Percentiles rank a stretch among this genome's conserved stretches.
Conservation (phyloP, 495 filamentous ascomycete species). For the Monascus purpureus region DNA sequence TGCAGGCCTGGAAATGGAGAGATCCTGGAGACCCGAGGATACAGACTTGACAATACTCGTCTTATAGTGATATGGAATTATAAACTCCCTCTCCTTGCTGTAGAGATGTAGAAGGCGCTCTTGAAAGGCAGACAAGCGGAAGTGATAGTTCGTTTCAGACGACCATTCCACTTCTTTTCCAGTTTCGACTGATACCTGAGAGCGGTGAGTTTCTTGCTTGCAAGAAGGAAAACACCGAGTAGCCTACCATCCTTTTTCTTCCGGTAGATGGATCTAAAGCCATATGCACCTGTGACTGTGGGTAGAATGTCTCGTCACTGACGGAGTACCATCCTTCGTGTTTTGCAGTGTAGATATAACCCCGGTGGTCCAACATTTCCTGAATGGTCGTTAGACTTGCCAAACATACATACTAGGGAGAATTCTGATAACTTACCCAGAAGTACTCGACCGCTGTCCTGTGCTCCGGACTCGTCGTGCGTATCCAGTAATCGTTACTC, state of each 20-base stretch:
- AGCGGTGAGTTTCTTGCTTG: too few species aligned
- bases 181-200: slow-evolving; percentile 61
- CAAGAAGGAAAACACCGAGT: too few species aligned
- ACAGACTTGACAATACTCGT: slow-evolving; percentile 56
- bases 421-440: slow-evolving; percentile 62
- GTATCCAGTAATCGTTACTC: slow-evolving; percentile 71
- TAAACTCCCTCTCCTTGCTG: slow-evolving; percentile 50
- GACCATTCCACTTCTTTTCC: slow-evolving; percentile 89
- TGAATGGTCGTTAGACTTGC: too few species aligned
- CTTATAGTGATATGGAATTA: slow-evolving; percentile 54
- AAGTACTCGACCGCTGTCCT: slow-evolving; percentile 79
- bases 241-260: slow-evolving; percentile 52
- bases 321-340: slow-evolving; percentile 96
- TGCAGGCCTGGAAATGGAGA: slow-evolving; percentile 75
- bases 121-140: slow-evolving; percentile 69
- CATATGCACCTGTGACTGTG: slow-evolving; percentile 55
- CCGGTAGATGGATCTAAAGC: slow-evolving; percentile 69
- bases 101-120: slow-evolving; percentile 69
- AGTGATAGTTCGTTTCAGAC: slow-evolving; percentile 90
- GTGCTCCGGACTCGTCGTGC: slow-evolving; percentile 76
- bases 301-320: slow-evolving; percentile 92
- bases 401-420: too few species aligned
- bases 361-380: slow-evolving; percentile 55
- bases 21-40: slow-evolving; percentile 57
- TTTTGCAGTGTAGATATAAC: slow-evolving; percentile 69